A percentile compares a stretch with the other conserved stretches of the same genome.
Conservation (phyloP, 148 eudicot species). For the Vaccinium macrocarpon region DNA sequence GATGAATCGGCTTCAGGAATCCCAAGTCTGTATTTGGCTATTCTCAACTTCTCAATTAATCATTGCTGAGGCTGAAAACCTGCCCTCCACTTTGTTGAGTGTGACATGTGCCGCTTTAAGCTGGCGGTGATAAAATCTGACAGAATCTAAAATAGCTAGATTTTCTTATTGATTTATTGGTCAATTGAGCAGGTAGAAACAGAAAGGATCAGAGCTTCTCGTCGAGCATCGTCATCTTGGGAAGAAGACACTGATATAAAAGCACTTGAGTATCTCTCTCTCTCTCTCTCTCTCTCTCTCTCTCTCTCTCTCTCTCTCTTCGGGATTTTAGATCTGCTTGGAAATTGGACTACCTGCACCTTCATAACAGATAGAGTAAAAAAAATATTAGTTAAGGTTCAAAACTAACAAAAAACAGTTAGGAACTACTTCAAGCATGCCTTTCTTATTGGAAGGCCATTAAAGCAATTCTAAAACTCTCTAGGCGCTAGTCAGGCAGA, state of each 20-base stretch:
- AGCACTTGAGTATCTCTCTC: conserved; percentile 82
- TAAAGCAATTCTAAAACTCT: not conserved
- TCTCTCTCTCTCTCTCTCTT: too few relatives aligned
- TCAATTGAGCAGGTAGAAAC: conserved; percentile 72
- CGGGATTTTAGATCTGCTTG: not conserved
- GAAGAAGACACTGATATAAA: conserved; percentile 93
- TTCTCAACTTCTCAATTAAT: not conserved
- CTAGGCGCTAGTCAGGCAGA: too few relatives aligned
- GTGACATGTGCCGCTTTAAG: not conserved
- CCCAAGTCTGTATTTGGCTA: conserved; percentile 52
- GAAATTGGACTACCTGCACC: not conserved
- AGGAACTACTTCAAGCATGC: not conserved
- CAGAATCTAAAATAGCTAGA: not conserved
- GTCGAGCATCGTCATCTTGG: conserved; percentile 85
- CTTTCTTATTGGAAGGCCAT: not conserved
- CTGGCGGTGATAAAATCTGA: not conserved
- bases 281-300: not conserved
- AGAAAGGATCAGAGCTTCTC: conserved; percentile 79
- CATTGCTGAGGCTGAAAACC: not conserved
- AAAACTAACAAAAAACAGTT: not conserved
- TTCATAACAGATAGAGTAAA: not conserved
- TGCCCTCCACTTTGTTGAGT: not conserved
- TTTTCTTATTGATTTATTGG: not conserved
- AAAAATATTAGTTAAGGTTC: not conserved
- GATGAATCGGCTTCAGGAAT: conserved; percentile 86